Base-by-base conservation (phyloP, 108 stramenopile species). In the Cyclotella sp. region DNA sequence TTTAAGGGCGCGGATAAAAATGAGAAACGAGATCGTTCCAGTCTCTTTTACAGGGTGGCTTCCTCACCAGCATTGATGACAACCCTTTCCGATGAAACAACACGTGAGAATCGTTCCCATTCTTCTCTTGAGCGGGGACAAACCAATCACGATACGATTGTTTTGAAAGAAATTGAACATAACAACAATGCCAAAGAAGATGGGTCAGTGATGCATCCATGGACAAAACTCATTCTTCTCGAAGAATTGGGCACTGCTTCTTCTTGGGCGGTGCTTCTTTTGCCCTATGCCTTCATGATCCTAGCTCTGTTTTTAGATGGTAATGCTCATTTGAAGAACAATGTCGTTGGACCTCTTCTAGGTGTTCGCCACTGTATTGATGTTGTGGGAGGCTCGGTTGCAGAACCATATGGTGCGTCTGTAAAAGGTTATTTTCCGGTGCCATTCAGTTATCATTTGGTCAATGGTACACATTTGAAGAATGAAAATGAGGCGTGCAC, bases 201-300 rank as follows among this genome's bases (percentile, higher is more conserved):
- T 75, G 73, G 62, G 13, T 30, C 61, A 41, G 69, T 62, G n/a
- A 47, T 75, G n/a, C 73, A 81, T 67, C 79, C 79, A 65, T 93
- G 91, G 91, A 93, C 83, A 49, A 89, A 89, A 54, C 77, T 86
- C 26, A 89, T 93, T 40, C 57, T 90, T 10, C 84, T 93, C 18
- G 91, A 93, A 62, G 91, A 93, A 73, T 70, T 93, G 64, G 91
- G 91, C 40, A 93, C 89, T 9, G 87, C 89, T 21, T 86, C 85
- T 26, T 90, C 89, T 47, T 93, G 91, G 91, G 28, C 85, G 34
- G 81, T 93, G 18, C 74, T 93, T 24, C 67, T 93, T 9, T 65
- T 90, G 30, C 92, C 92, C 16, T 93, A 93, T 70, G 62, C 79
- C 0, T 72, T 89, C 43, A 86, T 93, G 75, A 61, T 86, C 29